A percentile compares a stretch with the other conserved stretches of the same genome.
These are phyloP conservation scores for Mortierella sp. DNA, from an alignment of 371 early-diverging fungal genomes.

Conservation along the genomic window DNA sequence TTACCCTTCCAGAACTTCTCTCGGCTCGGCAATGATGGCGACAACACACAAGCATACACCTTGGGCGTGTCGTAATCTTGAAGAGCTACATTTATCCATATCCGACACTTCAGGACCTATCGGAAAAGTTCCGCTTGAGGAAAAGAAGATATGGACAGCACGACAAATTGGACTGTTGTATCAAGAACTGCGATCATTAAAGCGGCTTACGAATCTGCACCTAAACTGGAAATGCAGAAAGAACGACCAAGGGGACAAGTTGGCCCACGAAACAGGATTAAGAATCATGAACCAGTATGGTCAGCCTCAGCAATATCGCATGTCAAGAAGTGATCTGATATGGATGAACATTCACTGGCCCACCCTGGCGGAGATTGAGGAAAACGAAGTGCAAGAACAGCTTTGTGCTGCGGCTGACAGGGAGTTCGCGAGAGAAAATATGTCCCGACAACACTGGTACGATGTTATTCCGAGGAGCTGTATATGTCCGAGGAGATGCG, in stretches of 20 bases:
- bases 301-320: background rate
- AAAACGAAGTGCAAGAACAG: background rate
- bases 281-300: background rate
- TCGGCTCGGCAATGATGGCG: background rate
- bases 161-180: background rate
- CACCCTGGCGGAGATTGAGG: background rate
- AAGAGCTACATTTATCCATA: background rate
- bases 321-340: background rate
- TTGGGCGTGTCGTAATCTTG: background rate
- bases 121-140: background rate
- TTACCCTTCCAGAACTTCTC: background rate
- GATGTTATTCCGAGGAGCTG: background rate
- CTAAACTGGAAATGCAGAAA: background rate
- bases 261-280: background rate
- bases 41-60: background rate
- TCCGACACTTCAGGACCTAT: background rate
- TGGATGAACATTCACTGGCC: background rate
- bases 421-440: background rate
- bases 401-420: background rate
- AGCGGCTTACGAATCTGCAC: background rate
- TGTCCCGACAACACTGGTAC: background rate
- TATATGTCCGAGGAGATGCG: background rate
- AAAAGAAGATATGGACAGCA: conserved; percentile 5
- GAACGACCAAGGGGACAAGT: background rate
- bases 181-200: background rate